These are phyloP conservation scores for Claviceps digitariae DNA, from an alignment of 2,329 filamentous ascomycete species.

Conservation along the genomic window DNA sequence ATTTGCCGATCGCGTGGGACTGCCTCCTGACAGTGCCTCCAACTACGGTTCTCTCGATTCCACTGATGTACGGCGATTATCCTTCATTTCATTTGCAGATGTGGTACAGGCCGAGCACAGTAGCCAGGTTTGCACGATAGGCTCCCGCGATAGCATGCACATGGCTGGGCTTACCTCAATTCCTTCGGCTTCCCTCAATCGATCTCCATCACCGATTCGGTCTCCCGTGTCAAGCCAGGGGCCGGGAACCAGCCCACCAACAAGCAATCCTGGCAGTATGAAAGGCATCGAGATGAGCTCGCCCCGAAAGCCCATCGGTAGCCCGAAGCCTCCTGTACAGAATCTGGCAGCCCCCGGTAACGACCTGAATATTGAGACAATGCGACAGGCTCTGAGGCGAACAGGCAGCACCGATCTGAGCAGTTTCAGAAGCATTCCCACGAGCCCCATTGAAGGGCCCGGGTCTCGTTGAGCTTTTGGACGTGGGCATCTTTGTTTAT, in stretches of 20 bases:
- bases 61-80: conserved; percentile 67
- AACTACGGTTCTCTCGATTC: conserved; percentile 66
- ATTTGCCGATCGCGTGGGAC: conserved; percentile 31
- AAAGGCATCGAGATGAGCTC: conserved; percentile 64
- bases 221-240: conserved; percentile 66
- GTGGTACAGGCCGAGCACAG: conserved; percentile 79
- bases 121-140: conserved; percentile 33
- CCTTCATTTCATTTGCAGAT: conserved; percentile 94
- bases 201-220: conserved; percentile 67
- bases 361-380: conserved; percentile 83
- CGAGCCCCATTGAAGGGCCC: conserved; percentile 39
- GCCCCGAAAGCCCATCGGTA: conserved; percentile 43
- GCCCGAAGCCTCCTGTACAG: conserved; percentile 44
- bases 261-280: conserved; percentile 61
- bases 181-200: conserved; percentile 36
- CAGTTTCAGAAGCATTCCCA: conserved; percentile 39
- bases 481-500: neutral
- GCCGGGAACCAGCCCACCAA: conserved; percentile 55
- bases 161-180: conserved; percentile 53
- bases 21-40: conserved; percentile 47
- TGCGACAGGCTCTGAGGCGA: conserved; percentile 76
- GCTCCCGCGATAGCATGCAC: conserved; percentile 57
- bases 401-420: conserved; percentile 73
- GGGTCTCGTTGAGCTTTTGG: conserved; percentile 14
- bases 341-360: conserved; percentile 32